Base-by-base conservation (phyloP, 1,284 basidiomycete genomes). In the Microbotryomycetes sp. region DNA sequence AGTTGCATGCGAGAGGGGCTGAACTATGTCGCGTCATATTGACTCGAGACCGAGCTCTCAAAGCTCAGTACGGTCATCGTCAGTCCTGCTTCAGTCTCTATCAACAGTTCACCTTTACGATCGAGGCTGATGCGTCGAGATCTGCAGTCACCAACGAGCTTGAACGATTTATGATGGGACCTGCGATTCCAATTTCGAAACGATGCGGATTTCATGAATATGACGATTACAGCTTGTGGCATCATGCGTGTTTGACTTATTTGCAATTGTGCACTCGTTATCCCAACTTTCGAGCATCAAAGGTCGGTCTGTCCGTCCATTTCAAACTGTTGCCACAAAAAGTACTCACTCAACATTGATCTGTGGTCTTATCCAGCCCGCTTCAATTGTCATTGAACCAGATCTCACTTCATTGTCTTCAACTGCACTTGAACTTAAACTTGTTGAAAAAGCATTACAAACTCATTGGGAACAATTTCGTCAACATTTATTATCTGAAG, bases 221-320 rank as follows among this genome's bases (percentile, higher is more conserved):
- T 56, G 60, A 64, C 49, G 65, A 67, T 26, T 50, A 53, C 36
- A 54, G 49, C 6, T 9, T 65, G 52, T 62, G 58, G 60, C 65
- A 67, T 23, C 65, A 67, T 29, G 54, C 60, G 4, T 45, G 64
- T 28, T 61, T 64, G 65, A 54, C 42, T 12, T 67, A 64, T n/a
- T 46, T 67, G 14, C 65, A 67, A 54, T 53, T 67, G 2, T 64
- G 58, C 28, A 60, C 60, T 16, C 57, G 65, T 22, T 67, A 67
- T 31, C 65, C 65, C 14, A 28, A 54, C 0, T 62, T 64, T 32
- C 19, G 31, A n/a, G 60, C 56, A 3, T 55, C 58, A 4, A 62
- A 67, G 55, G 64, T 66, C 31, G 29, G 60, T 50, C 6, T 9
- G n/a, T n/a, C n/a, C n/a, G n/a, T n/a, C n/a, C n/a, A n/a, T n/a